These are phyloP conservation scores for Penicillium subrubescens DNA, from an alignment of 495 filamentous ascomycete genomes.

Conservation along the genomic window DNA sequence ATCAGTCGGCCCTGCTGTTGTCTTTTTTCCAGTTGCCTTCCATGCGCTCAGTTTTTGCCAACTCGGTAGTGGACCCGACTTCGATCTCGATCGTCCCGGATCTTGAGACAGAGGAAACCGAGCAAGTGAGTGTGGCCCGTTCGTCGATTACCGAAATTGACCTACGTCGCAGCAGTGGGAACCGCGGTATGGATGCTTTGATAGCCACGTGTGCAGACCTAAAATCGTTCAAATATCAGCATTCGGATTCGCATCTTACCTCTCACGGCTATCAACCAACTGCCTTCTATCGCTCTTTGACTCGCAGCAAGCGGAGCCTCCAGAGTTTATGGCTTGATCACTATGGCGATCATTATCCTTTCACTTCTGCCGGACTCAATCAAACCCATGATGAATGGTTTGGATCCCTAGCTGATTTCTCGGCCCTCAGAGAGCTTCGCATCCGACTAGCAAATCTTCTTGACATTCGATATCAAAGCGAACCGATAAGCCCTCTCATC, in stretches of 20 bases:
- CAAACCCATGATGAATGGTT: constrained; percentile 41
- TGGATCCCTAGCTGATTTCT: constrained; percentile 34
- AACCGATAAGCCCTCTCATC: constrained; percentile 26
- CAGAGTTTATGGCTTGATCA: constrained; percentile 39
- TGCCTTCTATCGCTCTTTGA: constrained; percentile 31
- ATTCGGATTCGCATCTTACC: constrained; percentile 33
- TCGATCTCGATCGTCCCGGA: not conserved
- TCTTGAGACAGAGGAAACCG: not conserved
- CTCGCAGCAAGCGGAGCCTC: constrained; percentile 30
- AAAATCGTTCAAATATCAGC: constrained; percentile 41
- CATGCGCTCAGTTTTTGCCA: constrained; percentile 29
- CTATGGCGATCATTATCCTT: constrained; percentile 34
- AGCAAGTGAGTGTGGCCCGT: not conserved
- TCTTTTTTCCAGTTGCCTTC: constrained; percentile 36
- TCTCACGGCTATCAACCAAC: constrained; percentile 34
- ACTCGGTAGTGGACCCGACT: constrained; percentile 32
- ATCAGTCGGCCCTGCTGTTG: constrained; percentile 12
- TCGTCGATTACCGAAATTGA: constrained; percentile 33
- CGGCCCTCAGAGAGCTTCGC: constrained; percentile 35
- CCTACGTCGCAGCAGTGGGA: constrained; percentile 33
- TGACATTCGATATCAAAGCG: constrained; percentile 31
- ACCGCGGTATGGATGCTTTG: constrained; percentile 30
- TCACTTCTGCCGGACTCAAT: constrained; percentile 36
- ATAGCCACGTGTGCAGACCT: constrained; percentile 29
- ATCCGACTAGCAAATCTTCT: constrained; percentile 40